A percentile compares a stretch with the other conserved stretches of the same genome.
phyloP scores from a whole-genome alignment of 2,329 filamentous ascomycete species.

The Alternaria gaisen region DNA sequence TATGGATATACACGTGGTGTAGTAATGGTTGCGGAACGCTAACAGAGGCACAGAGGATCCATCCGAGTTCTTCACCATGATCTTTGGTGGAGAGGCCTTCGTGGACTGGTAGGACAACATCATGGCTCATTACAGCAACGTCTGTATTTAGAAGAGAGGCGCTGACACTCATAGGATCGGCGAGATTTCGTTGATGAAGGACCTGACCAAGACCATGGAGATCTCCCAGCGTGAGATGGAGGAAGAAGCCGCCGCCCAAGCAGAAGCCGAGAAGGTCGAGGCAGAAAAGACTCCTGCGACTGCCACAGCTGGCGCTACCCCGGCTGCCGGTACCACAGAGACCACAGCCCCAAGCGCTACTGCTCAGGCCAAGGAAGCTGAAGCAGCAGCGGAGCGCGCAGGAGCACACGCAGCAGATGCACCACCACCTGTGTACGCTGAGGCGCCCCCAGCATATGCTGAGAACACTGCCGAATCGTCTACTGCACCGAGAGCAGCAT shows the following conservation, averaged over 20 bases:
- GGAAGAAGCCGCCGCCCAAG: conserved; percentile 68
- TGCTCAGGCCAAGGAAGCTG: conserved; percentile 55
- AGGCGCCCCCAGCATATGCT: conserved; percentile 46
- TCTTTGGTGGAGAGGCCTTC: conserved; percentile 97
- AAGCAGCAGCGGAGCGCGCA: conserved; percentile 52
- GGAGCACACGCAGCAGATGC: conserved; percentile 44
- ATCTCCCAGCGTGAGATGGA: conserved; percentile 87
- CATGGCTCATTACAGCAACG: background rate
- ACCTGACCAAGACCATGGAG: conserved; percentile 97
- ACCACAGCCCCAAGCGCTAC: conserved; percentile 39
- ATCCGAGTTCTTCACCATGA: conserved; percentile 96
- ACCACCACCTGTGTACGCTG: conserved; percentile 50
- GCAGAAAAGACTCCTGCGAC: conserved; percentile 32
- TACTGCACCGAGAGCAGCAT: conserved; percentile 35
- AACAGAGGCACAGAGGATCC: conserved; percentile 73
- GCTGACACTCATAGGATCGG: conserved; percentile 69
- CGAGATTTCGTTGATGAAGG: conserved; percentile 98
- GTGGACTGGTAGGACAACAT: conserved; percentile 71
- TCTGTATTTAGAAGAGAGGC: background rate
- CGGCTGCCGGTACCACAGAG: conserved; percentile 18
- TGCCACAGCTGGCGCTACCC: conserved; percentile 18
- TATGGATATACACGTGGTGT: conserved; percentile 41
- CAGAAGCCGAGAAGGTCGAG: conserved; percentile 48
- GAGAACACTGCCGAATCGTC: conserved; percentile 57
- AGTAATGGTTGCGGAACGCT: conserved; percentile 26